phyloP scores from a whole-genome alignment of 306 rosid species.

The Prunus salicina region DNA sequence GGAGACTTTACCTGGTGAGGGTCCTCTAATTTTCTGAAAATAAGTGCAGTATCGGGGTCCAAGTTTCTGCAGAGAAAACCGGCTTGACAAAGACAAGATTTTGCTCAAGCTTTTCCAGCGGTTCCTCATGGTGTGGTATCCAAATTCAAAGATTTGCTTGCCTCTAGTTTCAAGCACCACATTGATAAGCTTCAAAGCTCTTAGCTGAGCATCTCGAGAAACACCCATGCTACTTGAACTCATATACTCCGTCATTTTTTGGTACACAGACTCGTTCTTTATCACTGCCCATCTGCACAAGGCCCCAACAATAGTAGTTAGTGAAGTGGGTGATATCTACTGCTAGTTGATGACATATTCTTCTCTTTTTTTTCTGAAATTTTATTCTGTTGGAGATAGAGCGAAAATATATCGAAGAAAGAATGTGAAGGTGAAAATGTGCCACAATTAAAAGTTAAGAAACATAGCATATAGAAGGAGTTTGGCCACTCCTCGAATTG shows the following conservation, averaged over 20 bases:
- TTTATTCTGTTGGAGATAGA: not conserved
- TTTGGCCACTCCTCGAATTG: too few species aligned
- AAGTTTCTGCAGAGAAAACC: conserved; percentile 45
- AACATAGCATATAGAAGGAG: too few species aligned
- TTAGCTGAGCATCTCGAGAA: conserved; percentile 46
- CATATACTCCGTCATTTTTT: conserved; percentile 32
- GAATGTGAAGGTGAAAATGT: too few species aligned
- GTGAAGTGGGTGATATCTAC: not conserved
- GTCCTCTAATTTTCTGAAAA: conserved; percentile 17
- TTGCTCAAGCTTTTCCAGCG: conserved; percentile 40
- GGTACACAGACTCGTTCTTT: conserved; percentile 42
- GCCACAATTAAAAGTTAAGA: too few species aligned
- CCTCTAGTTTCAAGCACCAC: conserved; percentile 29
- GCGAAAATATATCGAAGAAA: too few species aligned
- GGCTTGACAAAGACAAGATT: conserved; percentile 30
- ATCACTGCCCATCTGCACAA: conserved; percentile 51
- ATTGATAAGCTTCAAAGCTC: conserved; percentile 40
- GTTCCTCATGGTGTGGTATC: conserved; percentile 25
- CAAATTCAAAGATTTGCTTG: conserved; percentile 40
- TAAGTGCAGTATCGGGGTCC: conserved; percentile 33
- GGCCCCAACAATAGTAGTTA: not conserved
- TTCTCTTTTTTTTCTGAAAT: not conserved
- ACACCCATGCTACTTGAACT: conserved; percentile 21
- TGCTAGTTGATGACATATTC: not conserved
- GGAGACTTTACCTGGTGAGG: conserved; percentile 45